Conservation (phyloP, 2,329 filamentous ascomycete genomes). For the Ploettnerulaceae sp. region DNA sequence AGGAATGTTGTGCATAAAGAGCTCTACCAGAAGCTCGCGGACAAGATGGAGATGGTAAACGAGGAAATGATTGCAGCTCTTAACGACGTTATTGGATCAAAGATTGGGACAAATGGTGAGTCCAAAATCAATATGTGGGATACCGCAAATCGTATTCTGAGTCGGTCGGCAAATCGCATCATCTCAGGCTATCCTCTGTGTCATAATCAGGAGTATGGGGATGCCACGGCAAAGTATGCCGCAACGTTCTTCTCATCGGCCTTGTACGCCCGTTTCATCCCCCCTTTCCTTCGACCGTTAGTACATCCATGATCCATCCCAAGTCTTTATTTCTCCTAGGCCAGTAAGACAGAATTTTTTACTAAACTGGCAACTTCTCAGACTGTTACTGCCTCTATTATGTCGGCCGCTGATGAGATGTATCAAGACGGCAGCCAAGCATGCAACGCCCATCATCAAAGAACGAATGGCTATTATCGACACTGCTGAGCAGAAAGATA, state of each 20-base stretch:
- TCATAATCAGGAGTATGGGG: neutral
- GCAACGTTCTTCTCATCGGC: constrained; percentile 1
- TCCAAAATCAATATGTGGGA: constrained; percentile 2
- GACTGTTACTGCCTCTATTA: neutral
- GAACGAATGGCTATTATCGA: constrained; percentile 1
- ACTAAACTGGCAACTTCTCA: neutral
- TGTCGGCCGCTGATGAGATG: neutral
- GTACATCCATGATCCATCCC: neutral
- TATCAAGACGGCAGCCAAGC: neutral
- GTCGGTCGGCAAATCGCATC: constrained; percentile 1
- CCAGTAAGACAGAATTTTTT: too few species aligned
- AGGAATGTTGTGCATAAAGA: constrained; percentile 1
- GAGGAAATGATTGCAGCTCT: neutral
- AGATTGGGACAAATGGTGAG: neutral
- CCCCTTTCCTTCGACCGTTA: neutral
- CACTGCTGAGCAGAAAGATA: neutral
- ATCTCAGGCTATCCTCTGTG: neutral
- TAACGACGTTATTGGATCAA: neutral
- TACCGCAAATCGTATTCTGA: neutral
- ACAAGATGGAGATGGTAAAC: constrained; percentile 3
- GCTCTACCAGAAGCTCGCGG: constrained; percentile 2
- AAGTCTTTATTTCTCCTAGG: neutral
- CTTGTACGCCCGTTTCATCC: neutral
- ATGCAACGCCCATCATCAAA: neutral
- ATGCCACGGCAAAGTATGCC: neutral